Evolutionary conservation across 2,329 filamentous ascomycete species (phyloP).

Genomic region (Arachnomyces sp.): DNA sequence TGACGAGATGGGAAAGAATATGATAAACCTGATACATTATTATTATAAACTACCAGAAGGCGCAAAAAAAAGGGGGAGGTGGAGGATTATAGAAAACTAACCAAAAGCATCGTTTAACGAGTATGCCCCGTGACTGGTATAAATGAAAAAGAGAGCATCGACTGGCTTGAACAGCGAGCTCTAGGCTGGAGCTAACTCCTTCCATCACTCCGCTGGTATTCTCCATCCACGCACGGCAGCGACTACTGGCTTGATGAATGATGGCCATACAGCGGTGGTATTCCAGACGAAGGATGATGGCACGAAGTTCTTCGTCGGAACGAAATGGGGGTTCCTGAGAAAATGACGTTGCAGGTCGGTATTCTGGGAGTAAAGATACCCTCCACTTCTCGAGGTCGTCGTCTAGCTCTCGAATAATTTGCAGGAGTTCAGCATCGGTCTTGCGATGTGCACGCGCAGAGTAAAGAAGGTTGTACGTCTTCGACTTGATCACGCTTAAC

Average conservation of each 20-base stretch:
- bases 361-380: slow-evolving; percentile 37
- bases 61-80: no score
- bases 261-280: slow-evolving; percentile 49
- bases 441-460: slow-evolving; percentile 42
- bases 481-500: slow-evolving; percentile 46
- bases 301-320: slow-evolving; percentile 37
- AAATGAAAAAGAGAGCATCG: slow-evolving; percentile 47
- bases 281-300: slow-evolving; percentile 44
- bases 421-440: slow-evolving; percentile 46
- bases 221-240: slow-evolving; percentile 39
- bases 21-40: slow-evolving; percentile 37
- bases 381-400: slow-evolving; percentile 51
- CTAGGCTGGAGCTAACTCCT: slow-evolving; percentile 45
- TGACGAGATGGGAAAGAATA: slow-evolving; percentile 51
- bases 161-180: slow-evolving; percentile 48
- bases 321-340: slow-evolving; percentile 22
- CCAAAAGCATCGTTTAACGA: slow-evolving; percentile 30
- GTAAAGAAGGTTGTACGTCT: slow-evolving; percentile 42
- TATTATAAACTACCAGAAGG: neutral
- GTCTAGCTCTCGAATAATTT: slow-evolving; percentile 49
- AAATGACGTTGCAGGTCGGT: slow-evolving; percentile 42
- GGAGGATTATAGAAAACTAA: slow-evolving; percentile 15
- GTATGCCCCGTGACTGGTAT: slow-evolving; percentile 32
- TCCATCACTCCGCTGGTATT: slow-evolving; percentile 31
- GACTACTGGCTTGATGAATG: slow-evolving; percentile 48